phyloP scores from a whole-genome alignment of 2,329 filamentous ascomycete species.

The Fusarium drepaniforme region DNA sequence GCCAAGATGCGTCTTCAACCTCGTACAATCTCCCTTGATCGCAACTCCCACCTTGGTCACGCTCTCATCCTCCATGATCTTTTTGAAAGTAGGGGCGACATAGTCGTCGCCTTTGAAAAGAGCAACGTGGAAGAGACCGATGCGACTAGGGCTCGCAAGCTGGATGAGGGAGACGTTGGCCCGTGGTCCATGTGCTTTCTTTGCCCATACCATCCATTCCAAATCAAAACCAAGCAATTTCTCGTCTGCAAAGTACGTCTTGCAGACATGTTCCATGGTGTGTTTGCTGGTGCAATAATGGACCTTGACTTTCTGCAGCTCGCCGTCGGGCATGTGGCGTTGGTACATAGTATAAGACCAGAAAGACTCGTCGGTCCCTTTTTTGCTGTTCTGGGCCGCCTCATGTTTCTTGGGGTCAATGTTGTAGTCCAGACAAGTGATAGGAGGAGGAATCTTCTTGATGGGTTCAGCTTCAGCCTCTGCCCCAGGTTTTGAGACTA shows the following conservation, averaged over 20 bases:
- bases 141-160: slow-evolving; percentile 79
- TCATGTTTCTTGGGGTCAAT: slow-evolving; percentile 47
- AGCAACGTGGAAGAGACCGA: slow-evolving; percentile 86
- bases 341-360: slow-evolving; percentile 80
- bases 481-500: slow-evolving; percentile 1
- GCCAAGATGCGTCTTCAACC: slow-evolving; percentile 74
- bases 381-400: slow-evolving; percentile 60
- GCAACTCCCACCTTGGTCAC: slow-evolving; percentile 83
- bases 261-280: slow-evolving; percentile 74
- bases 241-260: slow-evolving; percentile 75
- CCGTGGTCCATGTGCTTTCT: slow-evolving; percentile 63
- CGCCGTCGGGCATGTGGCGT: slow-evolving; percentile 56
- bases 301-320: slow-evolving; percentile 70
- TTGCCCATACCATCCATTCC: slow-evolving; percentile 78
- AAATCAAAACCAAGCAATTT: slow-evolving; percentile 88
- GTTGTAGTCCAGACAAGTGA: slow-evolving; percentile 46
- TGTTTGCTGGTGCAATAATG: slow-evolving; percentile 81
- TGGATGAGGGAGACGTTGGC: slow-evolving; percentile 86
- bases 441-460: slow-evolving; percentile 36
- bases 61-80: slow-evolving; percentile 76
- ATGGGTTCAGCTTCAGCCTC: background rate
- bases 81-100: slow-evolving; percentile 76
- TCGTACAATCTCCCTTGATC: slow-evolving; percentile 77
- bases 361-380: slow-evolving; percentile 64
- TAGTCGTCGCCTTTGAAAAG: slow-evolving; percentile 69